Base-by-base conservation (phyloP, 371 early-diverging fungal species). In the Umbelopsis sp. region DNA sequence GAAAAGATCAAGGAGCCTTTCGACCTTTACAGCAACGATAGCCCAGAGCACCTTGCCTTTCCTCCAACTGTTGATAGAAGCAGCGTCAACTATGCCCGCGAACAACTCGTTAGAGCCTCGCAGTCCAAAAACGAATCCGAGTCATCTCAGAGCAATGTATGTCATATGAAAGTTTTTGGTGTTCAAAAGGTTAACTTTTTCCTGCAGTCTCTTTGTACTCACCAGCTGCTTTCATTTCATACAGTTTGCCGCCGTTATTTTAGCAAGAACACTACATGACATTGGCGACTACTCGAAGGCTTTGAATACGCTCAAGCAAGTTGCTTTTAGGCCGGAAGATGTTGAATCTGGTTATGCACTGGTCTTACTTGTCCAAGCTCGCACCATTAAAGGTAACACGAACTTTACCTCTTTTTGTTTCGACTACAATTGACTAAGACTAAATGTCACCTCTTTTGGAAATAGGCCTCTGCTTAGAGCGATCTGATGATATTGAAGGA, bases 391-490 rank as follows among this genome's bases (percentile, higher is more conserved):
- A 75, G 90, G 90, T 79, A 73, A 44, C 48, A 38, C 37, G 16
- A 57, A 57, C 12, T 35, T 66, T 51, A 22, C 65, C 24, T 44
- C 41, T 57, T 53, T 38, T 51, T 57, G 57, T 35, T 35, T 35
- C 35, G 29, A 18, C 35, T 35, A 18, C 57, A 25, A 57, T 57
- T 57, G 57, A 57, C 57, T 57, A 57, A 57, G 57, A 29, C 57
- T 57, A 57, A 57, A 57, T 57, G 57, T 35, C 57, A 29, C 57
- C 57, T 18, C 57, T 57, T 65, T 35, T 57, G 57, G 57, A 37
- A 57, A 20, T 68, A 85, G 86, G 84, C 14, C 78, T 86, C 38
- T 77, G 78, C 16, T 70, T 84, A 7, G 92, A 91, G 70, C 72
- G 85, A 57, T 72, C 69, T 6, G 86, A 82, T 9, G 77, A 86